Evolutionary conservation across 2,329 filamentous ascomycete species (phyloP), one percentile per base, ranked within the genome.

Genomic region (Cercospora janseana): DNA sequence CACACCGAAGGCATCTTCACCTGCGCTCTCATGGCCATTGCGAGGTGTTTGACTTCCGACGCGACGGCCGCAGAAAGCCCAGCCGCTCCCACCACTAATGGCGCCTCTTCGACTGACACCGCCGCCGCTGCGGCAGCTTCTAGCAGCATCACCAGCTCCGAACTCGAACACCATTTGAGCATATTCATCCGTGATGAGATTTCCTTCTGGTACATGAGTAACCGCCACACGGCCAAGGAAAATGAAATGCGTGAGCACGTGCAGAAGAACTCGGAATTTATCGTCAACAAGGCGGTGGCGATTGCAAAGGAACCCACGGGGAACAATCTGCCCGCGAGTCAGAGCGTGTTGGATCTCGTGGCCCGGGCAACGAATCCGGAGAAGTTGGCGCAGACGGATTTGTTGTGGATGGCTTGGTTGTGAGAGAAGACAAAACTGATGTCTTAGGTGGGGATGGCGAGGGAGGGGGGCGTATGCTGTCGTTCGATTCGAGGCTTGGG

Each of bases 151-250:
- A 40, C 35, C 6, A 62, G 60, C 31, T 70, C 68, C 63, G 91
- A 97, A 70, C 80, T 98, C n/a, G 93, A 95, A 67, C 91, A 96
- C 70, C 89, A 94, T 53, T 80, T 99, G 42, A 88, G 86, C 49
- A 81, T 99, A 52, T 97, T 97, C 69, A 93, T 99, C 56, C 83
- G 93, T 5, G 93, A 99, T 64, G 93, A 99, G 72, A 94, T 98
- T 80, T 91, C 92, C 59, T 94, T 91, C 73, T 98, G 93, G 93
- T 91, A 91, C 61, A 94, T 87, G 2, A 86, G 83, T 58, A 79
- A 83, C 56, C 88, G 95, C 66, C 82, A 89, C 35, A 60, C 65
- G n/a, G 60, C 68, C 4, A 80, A 78, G 32, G 84, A 88, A 52
- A 81, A 78, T 24, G 83, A 88, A 66, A 75, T 94, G 41, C 77